phyloP scores from a whole-genome alignment of 202 grass and related monocot species.

The Zizania palustris region DNA sequence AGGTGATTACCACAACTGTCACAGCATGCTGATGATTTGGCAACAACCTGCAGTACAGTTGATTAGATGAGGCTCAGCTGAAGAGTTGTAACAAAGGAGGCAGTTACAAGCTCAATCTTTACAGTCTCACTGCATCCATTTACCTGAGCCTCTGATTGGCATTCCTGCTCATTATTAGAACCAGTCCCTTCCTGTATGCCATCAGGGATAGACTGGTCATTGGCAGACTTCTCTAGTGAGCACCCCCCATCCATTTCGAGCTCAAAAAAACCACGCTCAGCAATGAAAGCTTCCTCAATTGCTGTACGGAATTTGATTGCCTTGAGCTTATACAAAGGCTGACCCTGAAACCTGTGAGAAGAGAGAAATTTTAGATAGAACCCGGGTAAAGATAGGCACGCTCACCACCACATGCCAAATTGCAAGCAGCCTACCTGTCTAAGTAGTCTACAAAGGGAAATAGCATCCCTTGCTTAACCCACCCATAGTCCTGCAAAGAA shows the following conservation, averaged over 20 bases:
- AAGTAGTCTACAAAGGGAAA: conserved; percentile 86
- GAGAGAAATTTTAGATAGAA: conserved; percentile 14
- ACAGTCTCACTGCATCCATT: conserved; percentile 1
- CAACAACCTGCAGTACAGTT: conserved; percentile 42
- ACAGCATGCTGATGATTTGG: conserved; percentile 56
- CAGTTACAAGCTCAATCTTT: neutral
- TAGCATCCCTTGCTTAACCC: conserved; percentile 85
- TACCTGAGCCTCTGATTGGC: conserved; percentile 66
- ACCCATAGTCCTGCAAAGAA: conserved; percentile 71
- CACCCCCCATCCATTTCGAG: conserved; percentile 45
- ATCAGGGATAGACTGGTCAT: conserved; percentile 46
- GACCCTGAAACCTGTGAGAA: conserved; percentile 72
- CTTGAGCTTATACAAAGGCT: conserved; percentile 66
- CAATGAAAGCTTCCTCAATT: conserved; percentile 91
- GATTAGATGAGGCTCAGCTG: conserved; percentile 27
- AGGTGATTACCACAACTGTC: conserved; percentile 63
- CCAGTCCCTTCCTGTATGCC: conserved; percentile 54
- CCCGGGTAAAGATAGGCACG: neutral
- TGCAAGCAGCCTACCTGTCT: conserved; percentile 54
- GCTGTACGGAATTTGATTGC: conserved; percentile 66
- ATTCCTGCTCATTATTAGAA: conserved; percentile 67
- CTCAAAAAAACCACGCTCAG: conserved; percentile 67
- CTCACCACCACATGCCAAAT: conserved; percentile 9
- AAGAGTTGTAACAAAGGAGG: conserved; percentile 13
- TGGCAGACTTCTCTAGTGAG: conserved; percentile 44